Evolutionary conservation across 306 rosid species (phyloP).

Genomic region (Cicer arietinum): DNA sequence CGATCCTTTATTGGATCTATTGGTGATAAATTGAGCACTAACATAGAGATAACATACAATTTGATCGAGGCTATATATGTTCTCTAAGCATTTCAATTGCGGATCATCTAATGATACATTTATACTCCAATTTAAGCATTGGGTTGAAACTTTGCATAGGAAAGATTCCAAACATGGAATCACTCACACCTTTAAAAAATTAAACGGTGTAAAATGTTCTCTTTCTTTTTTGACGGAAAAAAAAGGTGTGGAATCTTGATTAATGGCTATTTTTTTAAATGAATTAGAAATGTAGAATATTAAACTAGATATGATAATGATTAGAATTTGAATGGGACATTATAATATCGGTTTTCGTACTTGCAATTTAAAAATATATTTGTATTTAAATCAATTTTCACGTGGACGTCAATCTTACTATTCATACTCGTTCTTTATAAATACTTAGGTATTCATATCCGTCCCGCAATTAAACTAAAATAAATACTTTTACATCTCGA

Average conservation of each 20-base stretch:
- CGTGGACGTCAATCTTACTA: too few species aligned
- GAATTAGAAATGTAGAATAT: too few species aligned
- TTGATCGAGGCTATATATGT: constrained; percentile 23
- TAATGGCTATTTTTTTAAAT: too few species aligned
- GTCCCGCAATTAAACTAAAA: too few species aligned
- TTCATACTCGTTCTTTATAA: accelerated
- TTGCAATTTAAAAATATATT: too few species aligned
- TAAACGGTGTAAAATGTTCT: neutral
- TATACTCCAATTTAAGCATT: constrained; percentile 28
- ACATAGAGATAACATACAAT: constrained; percentile 36
- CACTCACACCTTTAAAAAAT: constrained; percentile 9
- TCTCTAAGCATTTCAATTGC: constrained; percentile 39
- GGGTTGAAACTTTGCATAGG: constrained; percentile 31
- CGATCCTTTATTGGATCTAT: constrained; percentile 41
- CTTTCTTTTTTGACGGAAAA: too few species aligned
- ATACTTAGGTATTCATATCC: too few species aligned
- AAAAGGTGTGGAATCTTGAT: too few species aligned
- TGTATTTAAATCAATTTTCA: accelerated
- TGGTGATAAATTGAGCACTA: constrained; percentile 13
- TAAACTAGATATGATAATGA: too few species aligned
- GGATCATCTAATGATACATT: constrained; percentile 14
- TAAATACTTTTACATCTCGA: too few species aligned
- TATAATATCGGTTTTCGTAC: too few species aligned
- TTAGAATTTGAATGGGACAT: too few species aligned
- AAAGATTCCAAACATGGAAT: constrained; percentile 44